Evolutionary conservation across 176 grass and related monocot genomes (phyloP).

Genomic region (Phyllostachys edulis): DNA sequence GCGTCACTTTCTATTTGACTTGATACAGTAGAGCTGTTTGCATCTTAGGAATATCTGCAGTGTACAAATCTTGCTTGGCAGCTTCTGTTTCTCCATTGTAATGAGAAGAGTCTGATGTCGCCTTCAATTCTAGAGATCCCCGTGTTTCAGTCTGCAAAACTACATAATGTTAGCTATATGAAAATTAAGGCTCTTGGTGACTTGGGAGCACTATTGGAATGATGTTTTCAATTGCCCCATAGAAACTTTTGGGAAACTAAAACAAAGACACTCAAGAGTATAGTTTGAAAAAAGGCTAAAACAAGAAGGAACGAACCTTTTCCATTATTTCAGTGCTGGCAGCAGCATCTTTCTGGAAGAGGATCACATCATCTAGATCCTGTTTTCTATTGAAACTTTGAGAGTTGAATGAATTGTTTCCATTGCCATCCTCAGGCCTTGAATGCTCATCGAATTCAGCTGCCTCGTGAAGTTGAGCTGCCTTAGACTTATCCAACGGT

Average conservation of each 20-base stretch:
- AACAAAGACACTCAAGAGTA: neutral
- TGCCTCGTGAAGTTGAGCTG: neutral
- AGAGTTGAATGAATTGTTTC: neutral
- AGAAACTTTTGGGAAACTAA: neutral
- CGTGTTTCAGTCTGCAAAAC: constrained; percentile 23
- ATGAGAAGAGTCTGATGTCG: neutral
- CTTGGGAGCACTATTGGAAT: constrained; percentile 1
- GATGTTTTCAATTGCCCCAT: neutral
- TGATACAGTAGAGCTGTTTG: neutral
- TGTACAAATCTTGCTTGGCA: constrained; percentile 15
- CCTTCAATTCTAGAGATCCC: neutral
- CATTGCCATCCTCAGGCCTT: constrained; percentile 7
- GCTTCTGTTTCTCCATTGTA: constrained; percentile 18
- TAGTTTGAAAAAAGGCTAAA: constrained; percentile 5
- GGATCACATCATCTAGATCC: constrained; percentile 3
- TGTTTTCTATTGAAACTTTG: neutral
- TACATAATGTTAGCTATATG: neutral
- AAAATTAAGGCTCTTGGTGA: neutral
- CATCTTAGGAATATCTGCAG: neutral
- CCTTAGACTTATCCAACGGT: constrained; percentile 10
- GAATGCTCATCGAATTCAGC: constrained; percentile 23
- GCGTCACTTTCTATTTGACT: constrained; percentile 23
- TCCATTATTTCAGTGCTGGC: neutral
- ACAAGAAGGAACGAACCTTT: constrained; percentile 12
- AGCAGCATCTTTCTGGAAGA: constrained; percentile 9